These are phyloP conservation scores for Chaetomiaceae sp. DNA, from an alignment of 2,329 filamentous ascomycete species.

Conservation along the genomic window DNA sequence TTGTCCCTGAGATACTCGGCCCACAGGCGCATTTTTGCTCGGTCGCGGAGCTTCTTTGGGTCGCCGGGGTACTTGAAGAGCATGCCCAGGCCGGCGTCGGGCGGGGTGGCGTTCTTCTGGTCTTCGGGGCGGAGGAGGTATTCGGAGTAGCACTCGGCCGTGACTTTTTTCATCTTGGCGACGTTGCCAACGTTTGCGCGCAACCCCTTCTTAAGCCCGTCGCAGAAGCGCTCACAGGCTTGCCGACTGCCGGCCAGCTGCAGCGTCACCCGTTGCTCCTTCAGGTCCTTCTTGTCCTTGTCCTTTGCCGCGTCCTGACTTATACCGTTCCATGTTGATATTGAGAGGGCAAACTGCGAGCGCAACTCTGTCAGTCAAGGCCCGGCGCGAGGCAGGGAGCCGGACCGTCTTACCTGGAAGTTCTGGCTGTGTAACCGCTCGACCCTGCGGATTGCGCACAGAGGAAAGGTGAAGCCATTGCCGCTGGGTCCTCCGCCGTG, in stretches of 20 bases:
- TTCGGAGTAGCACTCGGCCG: conserved; percentile 86
- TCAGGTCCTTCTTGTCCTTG: conserved; percentile 40
- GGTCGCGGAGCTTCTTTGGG: conserved; percentile 84
- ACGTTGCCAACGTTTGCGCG: conserved; percentile 84
- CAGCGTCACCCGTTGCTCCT: conserved; percentile 82
- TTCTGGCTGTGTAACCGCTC: conserved; percentile 90
- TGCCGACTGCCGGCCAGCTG: conserved; percentile 85
- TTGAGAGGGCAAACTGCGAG: conserved; percentile 74
- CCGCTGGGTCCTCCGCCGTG: conserved; percentile 88
- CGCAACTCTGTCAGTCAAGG: conserved; percentile 16
- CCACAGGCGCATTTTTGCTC: conserved; percentile 97
- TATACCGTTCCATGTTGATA: conserved; percentile 90
- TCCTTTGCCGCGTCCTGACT: conserved; percentile 53
- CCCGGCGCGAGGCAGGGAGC: background rate
- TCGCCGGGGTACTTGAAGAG: conserved; percentile 93
- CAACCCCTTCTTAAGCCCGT: conserved; percentile 86
- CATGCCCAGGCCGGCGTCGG: conserved; percentile 92
- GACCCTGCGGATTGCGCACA: conserved; percentile 86
- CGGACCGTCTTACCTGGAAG: conserved; percentile 54
- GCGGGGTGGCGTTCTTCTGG: conserved; percentile 60
- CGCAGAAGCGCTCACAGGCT: conserved; percentile 92
- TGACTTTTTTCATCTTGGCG: conserved; percentile 74
- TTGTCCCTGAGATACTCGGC: conserved; percentile 95
- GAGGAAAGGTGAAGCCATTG: conserved; percentile 91
- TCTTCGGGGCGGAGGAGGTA: conserved; percentile 65